Evolutionary conservation across 1,284 basidiomycete species (phyloP).

Genomic region (Ceratobasidium theobromae): DNA sequence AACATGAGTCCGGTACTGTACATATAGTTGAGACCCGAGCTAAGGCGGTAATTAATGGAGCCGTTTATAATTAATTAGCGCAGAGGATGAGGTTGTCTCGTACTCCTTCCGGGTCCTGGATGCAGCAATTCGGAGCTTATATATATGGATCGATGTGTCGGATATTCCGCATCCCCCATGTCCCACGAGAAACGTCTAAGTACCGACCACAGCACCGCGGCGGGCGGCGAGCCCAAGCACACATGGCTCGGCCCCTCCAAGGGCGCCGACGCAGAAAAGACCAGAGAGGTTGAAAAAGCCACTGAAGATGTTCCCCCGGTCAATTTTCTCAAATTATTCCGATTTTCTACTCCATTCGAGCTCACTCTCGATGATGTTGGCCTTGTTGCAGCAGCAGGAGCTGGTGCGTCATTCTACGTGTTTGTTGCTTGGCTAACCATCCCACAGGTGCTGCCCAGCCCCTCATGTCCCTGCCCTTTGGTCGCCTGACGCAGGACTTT

Average conservation of each 20-base stretch:
- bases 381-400: conserved; percentile 63
- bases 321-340: conserved; percentile 42
- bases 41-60: too few relatives aligned
- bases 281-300: too few relatives aligned
- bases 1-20: too few relatives aligned
- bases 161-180: too few relatives aligned
- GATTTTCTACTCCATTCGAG: conserved; percentile 67
- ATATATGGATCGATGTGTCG: too few relatives aligned
- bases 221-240: conserved; percentile 4
- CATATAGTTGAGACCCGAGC: too few relatives aligned
- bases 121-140: too few relatives aligned
- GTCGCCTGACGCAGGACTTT: conserved; percentile 75
- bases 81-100: too few relatives aligned
- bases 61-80: too few relatives aligned
- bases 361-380: conserved; percentile 63
- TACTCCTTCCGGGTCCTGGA: too few relatives aligned
- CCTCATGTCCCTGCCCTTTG: conserved; percentile 81
- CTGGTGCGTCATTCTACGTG: conserved; percentile 49
- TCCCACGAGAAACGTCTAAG: conserved; percentile 26
- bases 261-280: too few relatives aligned
- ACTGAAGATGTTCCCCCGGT: conserved; percentile 34
- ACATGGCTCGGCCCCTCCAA: conserved; percentile 12
- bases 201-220: conserved; percentile 22
- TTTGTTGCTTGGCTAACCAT: background rate
- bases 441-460: conserved; percentile 52